Conservation (phyloP, 345 rosid genomes). For the Citrus maxima region DNA sequence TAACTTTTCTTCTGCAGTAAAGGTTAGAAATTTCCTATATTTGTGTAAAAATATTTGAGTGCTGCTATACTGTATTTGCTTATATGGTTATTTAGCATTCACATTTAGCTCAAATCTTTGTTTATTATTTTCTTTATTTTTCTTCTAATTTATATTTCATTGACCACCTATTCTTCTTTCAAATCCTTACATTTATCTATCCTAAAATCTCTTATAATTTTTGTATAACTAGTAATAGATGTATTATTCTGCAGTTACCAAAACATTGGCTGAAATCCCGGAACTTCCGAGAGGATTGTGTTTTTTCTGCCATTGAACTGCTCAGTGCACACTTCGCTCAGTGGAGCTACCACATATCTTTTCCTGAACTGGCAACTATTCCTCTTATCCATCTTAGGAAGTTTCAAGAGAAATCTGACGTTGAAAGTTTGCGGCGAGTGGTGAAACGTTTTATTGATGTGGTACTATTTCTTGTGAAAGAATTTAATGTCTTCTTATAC, state of each 20-base stretch:
- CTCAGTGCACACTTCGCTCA: slow-evolving; percentile 75
- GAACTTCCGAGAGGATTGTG: slow-evolving; percentile 70
- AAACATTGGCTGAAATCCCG: slow-evolving; percentile 83
- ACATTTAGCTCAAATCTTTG: not conserved
- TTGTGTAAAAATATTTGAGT: not conserved
- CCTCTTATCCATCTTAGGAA: slow-evolving; percentile 66
- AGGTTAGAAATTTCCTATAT: slow-evolving; percentile 42
- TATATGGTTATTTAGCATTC: not conserved
- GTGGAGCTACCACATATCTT: slow-evolving; percentile 88
- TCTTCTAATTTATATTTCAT: not conserved
- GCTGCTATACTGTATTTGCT: not conserved
- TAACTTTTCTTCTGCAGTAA: slow-evolving; percentile 53
- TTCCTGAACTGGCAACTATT: slow-evolving; percentile 86
- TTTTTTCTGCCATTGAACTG: slow-evolving; percentile 61
- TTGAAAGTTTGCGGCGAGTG: slow-evolving; percentile 54
- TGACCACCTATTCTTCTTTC: not conserved
- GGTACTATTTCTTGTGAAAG: slow-evolving; percentile 36
- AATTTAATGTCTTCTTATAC: not conserved
- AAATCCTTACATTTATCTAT: not conserved
- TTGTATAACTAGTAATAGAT: not conserved
- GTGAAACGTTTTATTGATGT: slow-evolving; percentile 75
- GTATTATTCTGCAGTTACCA: slow-evolving; percentile 59
- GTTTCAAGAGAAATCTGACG: slow-evolving; percentile 50
- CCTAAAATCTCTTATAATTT: not conserved
- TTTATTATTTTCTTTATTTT: not conserved